phyloP scores from a whole-genome alignment of 1,284 basidiomycete species.

The Grifola frondosa region DNA sequence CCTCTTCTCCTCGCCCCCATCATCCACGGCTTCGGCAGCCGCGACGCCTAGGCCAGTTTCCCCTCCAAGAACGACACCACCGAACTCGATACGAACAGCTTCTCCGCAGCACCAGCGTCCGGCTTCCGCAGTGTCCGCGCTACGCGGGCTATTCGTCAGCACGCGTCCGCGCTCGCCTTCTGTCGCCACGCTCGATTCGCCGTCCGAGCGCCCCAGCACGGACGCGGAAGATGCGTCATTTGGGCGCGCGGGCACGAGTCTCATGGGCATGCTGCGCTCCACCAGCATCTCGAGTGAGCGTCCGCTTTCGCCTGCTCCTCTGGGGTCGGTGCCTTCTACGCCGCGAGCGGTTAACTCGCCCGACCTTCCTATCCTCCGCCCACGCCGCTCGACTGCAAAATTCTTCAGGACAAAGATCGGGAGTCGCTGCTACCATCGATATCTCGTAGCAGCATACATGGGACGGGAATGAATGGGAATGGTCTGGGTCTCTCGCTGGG shows the following conservation, averaged over 20 bases:
- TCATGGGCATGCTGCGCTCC: conserved; percentile 51
- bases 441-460: conserved; percentile 15
- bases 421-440: conserved; percentile 20
- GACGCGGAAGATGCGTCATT: conserved; percentile 49
- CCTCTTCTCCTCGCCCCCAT: conserved; percentile 35
- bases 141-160: conserved; percentile 56
- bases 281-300: conserved; percentile 31
- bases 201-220: conserved; percentile 23
- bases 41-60: neutral
- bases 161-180: conserved; percentile 60
- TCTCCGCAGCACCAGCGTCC: conserved; percentile 14
- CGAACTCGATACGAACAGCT: conserved; percentile 17
- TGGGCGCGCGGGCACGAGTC: conserved; percentile 50
- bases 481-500: neutral
- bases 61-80: conserved; percentile 5
- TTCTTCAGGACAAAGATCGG: conserved; percentile 45
- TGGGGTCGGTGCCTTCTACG: conserved; percentile 22
- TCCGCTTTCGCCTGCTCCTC: conserved; percentile 22
- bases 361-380: conserved; percentile 17
- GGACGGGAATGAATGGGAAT: conserved; percentile 9
- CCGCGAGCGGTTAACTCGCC: conserved; percentile 18
- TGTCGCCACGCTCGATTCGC: conserved; percentile 29
- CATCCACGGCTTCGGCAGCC: conserved; percentile 7
- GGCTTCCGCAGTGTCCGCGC: conserved; percentile 39
- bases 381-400: conserved; percentile 45